These are phyloP conservation scores for Vicia villosa DNA, from an alignment of 306 rosid species.

Conservation along the genomic window DNA sequence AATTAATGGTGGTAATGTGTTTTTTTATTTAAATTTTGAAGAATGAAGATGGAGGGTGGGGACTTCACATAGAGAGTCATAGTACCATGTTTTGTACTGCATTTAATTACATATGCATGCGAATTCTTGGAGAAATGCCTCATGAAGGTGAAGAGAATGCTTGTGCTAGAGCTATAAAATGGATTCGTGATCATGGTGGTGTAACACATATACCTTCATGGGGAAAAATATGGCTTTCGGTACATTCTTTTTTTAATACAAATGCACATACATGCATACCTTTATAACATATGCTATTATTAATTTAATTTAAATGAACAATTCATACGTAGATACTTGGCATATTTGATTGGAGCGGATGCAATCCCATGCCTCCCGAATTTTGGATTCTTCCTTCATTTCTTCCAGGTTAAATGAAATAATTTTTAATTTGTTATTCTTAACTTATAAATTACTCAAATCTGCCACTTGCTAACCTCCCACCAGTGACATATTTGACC, in stretches of 20 bases:
- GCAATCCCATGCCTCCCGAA: no score
- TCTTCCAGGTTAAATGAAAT: no score
- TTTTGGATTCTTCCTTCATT: no score
- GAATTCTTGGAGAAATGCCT: slow-evolving; percentile 39
- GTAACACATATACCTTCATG: slow-evolving; percentile 65
- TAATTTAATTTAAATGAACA: no score
- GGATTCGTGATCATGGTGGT: slow-evolving; percentile 77
- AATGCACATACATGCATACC: neutral
- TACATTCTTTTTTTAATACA: slow-evolving; percentile 13
- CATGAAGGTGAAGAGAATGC: slow-evolving; percentile 61
- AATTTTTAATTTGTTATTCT: no score
- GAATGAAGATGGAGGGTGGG: slow-evolving; percentile 87
- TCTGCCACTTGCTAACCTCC: no score
- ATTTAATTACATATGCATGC: slow-evolving; percentile 58
- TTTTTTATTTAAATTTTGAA: neutral
- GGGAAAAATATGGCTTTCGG: slow-evolving; percentile 95
- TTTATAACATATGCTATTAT: no score
- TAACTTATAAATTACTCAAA: no score
- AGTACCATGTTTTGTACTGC: slow-evolving; percentile 60
- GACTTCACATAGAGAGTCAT: slow-evolving; percentile 57
- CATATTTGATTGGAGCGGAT: no score
- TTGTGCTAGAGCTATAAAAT: slow-evolving; percentile 62
- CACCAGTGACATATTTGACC: no score
- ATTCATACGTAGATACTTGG: no score
- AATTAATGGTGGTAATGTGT: no score